phyloP scores from a whole-genome alignment of 805 yeast species.

The Teunomyces pallodes region DNA sequence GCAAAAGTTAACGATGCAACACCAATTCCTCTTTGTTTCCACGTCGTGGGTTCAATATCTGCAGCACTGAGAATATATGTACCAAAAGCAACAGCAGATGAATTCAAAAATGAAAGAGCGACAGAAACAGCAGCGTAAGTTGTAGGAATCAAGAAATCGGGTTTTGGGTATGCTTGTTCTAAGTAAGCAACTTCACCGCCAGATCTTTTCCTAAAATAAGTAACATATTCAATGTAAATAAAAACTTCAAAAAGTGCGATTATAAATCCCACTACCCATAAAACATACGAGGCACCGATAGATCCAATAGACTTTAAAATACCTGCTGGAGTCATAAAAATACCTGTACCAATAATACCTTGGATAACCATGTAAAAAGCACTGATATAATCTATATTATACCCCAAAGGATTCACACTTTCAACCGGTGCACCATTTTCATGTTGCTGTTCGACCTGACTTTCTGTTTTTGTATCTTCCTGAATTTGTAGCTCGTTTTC shows the following conservation, averaged over 20 bases:
- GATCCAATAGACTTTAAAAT: constrained; percentile 48
- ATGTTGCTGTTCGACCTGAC: constrained; percentile 13
- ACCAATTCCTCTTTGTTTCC: constrained; percentile 38
- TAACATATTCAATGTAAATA: constrained; percentile 41
- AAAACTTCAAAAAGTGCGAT: constrained; percentile 36
- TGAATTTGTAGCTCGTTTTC: constrained; percentile 2
- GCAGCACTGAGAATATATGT: constrained; percentile 33
- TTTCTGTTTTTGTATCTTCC: constrained; percentile 5
- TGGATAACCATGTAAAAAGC: constrained; percentile 66
- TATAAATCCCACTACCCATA: constrained; percentile 43
- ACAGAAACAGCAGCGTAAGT: constrained; percentile 38
- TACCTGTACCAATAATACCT: constrained; percentile 75
- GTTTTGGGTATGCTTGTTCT: constrained; percentile 37
- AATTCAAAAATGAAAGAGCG: constrained; percentile 32
- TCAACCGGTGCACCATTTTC: constrained; percentile 43
- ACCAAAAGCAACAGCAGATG: constrained; percentile 39
- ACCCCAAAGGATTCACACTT: constrained; percentile 34
- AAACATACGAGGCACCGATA: constrained; percentile 41
- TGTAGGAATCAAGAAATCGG: constrained; percentile 33
- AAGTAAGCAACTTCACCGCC: constrained; percentile 40
- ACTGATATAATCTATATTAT: constrained; percentile 33
- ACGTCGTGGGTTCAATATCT: constrained; percentile 22
- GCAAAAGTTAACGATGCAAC: constrained; percentile 27
- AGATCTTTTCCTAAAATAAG: constrained; percentile 34
- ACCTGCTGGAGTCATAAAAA: constrained; percentile 66